Evolutionary conservation across 345 rosid species (phyloP).

Genomic region (Salix brachista): DNA sequence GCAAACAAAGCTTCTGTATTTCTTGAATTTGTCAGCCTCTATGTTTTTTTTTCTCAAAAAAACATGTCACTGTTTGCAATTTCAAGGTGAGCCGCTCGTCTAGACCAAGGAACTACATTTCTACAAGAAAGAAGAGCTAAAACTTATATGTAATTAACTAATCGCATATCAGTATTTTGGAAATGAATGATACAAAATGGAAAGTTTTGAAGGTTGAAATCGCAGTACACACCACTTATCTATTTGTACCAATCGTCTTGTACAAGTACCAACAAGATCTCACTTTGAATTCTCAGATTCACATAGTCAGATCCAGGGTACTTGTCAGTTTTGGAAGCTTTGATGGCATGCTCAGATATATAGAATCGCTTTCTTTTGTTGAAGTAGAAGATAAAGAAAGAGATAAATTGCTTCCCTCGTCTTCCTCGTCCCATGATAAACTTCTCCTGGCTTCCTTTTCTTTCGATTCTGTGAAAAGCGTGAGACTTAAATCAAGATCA

Average conservation of each 20-base stretch:
- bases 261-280: slow-evolving; percentile 48
- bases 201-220: not conserved
- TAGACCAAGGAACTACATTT: not conserved
- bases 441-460: slow-evolving; percentile 12
- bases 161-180: too few relatives aligned
- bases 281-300: slow-evolving; percentile 37
- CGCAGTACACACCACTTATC: not conserved
- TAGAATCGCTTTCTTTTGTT: not conserved
- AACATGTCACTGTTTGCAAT: not conserved
- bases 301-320: slow-evolving; percentile 41
- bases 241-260: slow-evolving; percentile 13
- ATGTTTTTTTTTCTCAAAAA: not conserved
- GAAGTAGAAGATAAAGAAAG: slow-evolving; percentile 50
- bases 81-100: not conserved
- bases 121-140: not conserved
- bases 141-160: too few relatives aligned
- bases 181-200: not conserved
- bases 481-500: slow-evolving; percentile 41
- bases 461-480: slow-evolving; percentile 44
- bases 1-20: not conserved
- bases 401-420: slow-evolving; percentile 41
- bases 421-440: slow-evolving; percentile 21
- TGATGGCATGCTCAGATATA: not conserved
- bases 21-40: not conserved
- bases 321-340: slow-evolving; percentile 25